Conservation (phyloP, 768 basidiomycete genomes). For the Dioszegia crocea region DNA sequence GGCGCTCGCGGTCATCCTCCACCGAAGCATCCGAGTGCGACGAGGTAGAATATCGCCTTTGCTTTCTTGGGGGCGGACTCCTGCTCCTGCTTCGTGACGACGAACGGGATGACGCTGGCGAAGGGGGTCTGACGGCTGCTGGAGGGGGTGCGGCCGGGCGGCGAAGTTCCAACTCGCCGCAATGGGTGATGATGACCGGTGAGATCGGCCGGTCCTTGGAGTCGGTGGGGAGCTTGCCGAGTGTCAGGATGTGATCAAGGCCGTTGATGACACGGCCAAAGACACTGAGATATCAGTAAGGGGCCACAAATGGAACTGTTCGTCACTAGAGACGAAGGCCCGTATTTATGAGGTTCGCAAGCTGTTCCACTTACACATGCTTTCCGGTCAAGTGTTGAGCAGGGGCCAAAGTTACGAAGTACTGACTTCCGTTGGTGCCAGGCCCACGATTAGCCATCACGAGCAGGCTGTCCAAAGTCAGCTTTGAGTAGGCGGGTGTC, state of each 20-base stretch:
- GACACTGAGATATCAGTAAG: slow-evolving; percentile 28
- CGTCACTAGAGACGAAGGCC: too few species aligned
- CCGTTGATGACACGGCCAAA: slow-evolving; percentile 49
- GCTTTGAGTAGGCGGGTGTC: neutral
- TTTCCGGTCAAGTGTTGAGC: slow-evolving; percentile 55
- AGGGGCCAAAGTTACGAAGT: slow-evolving; percentile 74
- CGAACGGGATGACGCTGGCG: slow-evolving; percentile 14
- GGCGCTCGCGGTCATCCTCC: slow-evolving; percentile 24
- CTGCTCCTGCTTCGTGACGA: slow-evolving; percentile 11
- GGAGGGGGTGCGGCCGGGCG: slow-evolving; percentile 50
- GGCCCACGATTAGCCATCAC: slow-evolving; percentile 79
- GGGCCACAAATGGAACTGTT: too few species aligned
- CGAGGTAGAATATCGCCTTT: slow-evolving; percentile 4
- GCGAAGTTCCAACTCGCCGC: slow-evolving; percentile 74
- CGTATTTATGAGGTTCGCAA: too few species aligned
- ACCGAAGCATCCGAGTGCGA: neutral
- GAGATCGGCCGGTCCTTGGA: slow-evolving; percentile 67
- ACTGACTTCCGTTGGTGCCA: slow-evolving; percentile 80
- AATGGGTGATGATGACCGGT: slow-evolving; percentile 67
- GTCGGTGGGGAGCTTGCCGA: slow-evolving; percentile 66
- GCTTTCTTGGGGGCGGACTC: slow-evolving; percentile 6
- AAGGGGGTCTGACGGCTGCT: slow-evolving; percentile 7
- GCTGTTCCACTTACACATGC: slow-evolving; percentile 49
- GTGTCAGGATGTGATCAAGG: slow-evolving; percentile 55
- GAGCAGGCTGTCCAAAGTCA: slow-evolving; percentile 55